Base-by-base conservation (phyloP, 2,329 filamentous ascomycete species). In the Cladorrhinum sp. region DNA sequence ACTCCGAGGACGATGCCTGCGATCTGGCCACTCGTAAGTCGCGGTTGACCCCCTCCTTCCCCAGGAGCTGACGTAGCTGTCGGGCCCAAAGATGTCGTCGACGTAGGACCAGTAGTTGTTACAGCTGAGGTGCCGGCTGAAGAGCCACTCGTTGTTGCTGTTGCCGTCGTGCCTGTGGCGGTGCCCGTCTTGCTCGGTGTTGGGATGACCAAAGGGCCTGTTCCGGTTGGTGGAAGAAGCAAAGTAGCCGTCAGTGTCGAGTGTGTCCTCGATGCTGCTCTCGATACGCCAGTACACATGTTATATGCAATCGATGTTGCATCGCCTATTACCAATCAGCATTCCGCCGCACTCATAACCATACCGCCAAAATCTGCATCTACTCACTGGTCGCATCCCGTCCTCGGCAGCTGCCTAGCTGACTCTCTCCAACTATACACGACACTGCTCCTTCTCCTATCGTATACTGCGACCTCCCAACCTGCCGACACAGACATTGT, bases 401-500 rank as follows among this genome's bases (percentile, higher is more conserved):
- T 2, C 77, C 75, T 3, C 75, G 72, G 71, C 89, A 92, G 14
- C 73, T 74, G 2, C 80, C 80, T 50, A 79, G 68, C 36, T 73
- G 73, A 59, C 71, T 74, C 68, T 84, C 81, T 7, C 83, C 83
- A 8, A 82, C 76, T 33, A 90, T 80, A 72, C 89, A 92, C 69
- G 87, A 83, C 64, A 91, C 74, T 3, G 85, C 87, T 10, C 82
- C 88, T 74, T 92, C 89, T n/a, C 87, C 88, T 53, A 91, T 69
- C 1, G 89, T 91, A 67, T 86, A 88, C 9, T 86, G 87, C 28
- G 82, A 82, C 12, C 72, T 74, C 8, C 87, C 87, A 33, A 78
- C 77, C 61, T 80, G 78, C 39, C 80, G 80, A 72, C 89, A 92
- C 6, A 92, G 77, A 66, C 87, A 91, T 68, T 79, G 74, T 66